Base-by-base conservation (phyloP, 2,329 filamentous ascomycete species). In the Pseudopithomyces maydicus region DNA sequence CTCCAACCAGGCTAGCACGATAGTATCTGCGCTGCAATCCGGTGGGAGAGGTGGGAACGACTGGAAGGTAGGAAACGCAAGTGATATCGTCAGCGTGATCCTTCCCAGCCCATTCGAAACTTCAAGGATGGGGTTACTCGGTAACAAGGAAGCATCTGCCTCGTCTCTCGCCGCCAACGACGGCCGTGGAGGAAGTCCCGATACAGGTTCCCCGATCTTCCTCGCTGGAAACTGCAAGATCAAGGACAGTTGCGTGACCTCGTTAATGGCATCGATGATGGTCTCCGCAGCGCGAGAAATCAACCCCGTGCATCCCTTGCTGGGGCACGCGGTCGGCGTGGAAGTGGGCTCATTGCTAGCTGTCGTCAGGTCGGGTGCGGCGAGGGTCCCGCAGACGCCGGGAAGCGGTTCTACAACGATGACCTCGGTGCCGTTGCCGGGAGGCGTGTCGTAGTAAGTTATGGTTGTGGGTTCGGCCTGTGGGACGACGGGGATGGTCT, bases 221-320 rank as follows among this genome's bases (percentile, higher is more conserved):
- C 51, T 55, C 7, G 60, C 60, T 1, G 57, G 12, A 2, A 20
- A 2, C 23, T 63, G 60, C 3, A 63, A 55, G 15, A 44, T 49
- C 26, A 55, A 39, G 6, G 60, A 63, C 23, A 61, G 15, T 6
- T 57, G 50, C 6, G 60, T 57, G 2, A 58, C 58, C 22, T 60
- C 38, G 55, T 63, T 63, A 52, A 63, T 56, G 26, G 46, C 52
- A 45, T 61, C 46, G 55, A 63, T 63, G 57, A 63, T 36, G 5
- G 41, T 41, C 32, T 59, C 47, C 2, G 57, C 60, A 10, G 47
- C 32, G 17, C 43, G 45, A n/a, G 38, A 22, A 12, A 61, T 38
- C 12, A 43, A 33, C 2, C 52, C 49, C 11, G 48, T 44, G 46
- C 58, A 52, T 6, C 57, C 58, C 23, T 54, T 52, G 15, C 47